Conservation (phyloP, 352 stramenopile species). For the Phytophthora constricta region DNA sequence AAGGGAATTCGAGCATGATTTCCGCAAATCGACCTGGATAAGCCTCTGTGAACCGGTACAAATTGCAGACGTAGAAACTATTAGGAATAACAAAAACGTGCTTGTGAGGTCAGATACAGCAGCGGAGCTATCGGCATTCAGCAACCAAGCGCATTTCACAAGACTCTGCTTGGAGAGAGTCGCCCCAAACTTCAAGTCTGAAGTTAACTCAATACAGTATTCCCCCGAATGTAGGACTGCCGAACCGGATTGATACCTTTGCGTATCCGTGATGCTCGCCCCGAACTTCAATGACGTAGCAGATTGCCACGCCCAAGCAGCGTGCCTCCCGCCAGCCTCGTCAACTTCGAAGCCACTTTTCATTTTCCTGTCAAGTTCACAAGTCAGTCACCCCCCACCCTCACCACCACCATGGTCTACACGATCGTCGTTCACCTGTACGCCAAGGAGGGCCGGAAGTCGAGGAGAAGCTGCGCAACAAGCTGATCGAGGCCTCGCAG, state of each 20-base stretch:
- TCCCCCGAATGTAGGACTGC: neutral
- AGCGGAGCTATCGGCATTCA: neutral
- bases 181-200: slow-evolving; percentile 24
- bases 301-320: slow-evolving; percentile 22
- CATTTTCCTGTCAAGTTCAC: slow-evolving; percentile 33
- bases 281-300: slow-evolving; percentile 33
- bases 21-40: slow-evolving; percentile 23
- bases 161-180: slow-evolving; percentile 8
- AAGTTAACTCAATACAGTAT: slow-evolving; percentile 29
- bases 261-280: slow-evolving; percentile 28
- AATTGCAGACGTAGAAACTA: too few relatives aligned
- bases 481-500: slow-evolving; percentile 45
- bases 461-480: slow-evolving; percentile 46
- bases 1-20: slow-evolving; percentile 7
- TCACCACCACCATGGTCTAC: slow-evolving; percentile 36
- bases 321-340: neutral
- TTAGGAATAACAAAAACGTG: too few relatives aligned
- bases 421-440: slow-evolving; percentile 43
- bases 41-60: neutral
- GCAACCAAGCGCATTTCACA: neutral
- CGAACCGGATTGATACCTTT: slow-evolving; percentile 30
- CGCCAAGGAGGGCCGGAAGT: slow-evolving; percentile 46
- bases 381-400: neutral
- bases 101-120: neutral
- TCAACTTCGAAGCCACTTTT: slow-evolving; percentile 23